These are phyloP conservation scores for Huntiella bhutanensis DNA, from an alignment of 2,329 filamentous ascomycete genomes.

Conservation along the genomic window DNA sequence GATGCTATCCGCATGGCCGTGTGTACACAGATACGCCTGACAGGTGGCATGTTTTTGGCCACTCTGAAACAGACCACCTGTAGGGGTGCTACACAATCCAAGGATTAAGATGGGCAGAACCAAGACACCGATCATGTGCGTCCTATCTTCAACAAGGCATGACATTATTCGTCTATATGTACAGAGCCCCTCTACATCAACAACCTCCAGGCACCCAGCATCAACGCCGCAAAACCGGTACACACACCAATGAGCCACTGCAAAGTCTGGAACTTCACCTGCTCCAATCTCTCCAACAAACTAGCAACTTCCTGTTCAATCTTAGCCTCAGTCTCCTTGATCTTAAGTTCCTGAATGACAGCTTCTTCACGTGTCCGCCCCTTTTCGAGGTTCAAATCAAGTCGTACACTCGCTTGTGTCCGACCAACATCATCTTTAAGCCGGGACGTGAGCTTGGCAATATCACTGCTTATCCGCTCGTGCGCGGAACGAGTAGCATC, in stretches of 20 bases:
- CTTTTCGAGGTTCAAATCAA: conserved; percentile 93
- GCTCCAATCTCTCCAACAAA: conserved; percentile 77
- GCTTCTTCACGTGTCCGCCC: conserved; percentile 91
- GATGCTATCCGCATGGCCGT: too few relatives aligned
- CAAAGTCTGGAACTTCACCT: conserved; percentile 92
- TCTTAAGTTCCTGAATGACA: conserved; percentile 88
- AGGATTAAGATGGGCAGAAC: too few relatives aligned
- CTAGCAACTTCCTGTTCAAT: conserved; percentile 95
- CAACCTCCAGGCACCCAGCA: conserved; percentile 52
- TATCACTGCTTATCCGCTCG: conserved; percentile 82
- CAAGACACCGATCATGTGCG: too few relatives aligned
- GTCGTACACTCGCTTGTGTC: conserved; percentile 77
- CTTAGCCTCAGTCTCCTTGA: conserved; percentile 95
- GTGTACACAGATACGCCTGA: too few relatives aligned
- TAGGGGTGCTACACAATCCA: too few relatives aligned
- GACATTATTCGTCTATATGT: too few relatives aligned
- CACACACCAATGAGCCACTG: conserved; percentile 92
- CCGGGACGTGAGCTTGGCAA: conserved; percentile 78
- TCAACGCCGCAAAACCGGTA: conserved; percentile 45
- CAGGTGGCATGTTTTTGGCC: too few relatives aligned
- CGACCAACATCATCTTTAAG: conserved; percentile 85
- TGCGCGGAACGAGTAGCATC: conserved; percentile 76
- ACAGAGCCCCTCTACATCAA: conserved; percentile 31
- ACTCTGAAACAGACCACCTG: too few relatives aligned
- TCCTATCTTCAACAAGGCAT: too few relatives aligned